Base-by-base conservation (phyloP, 73 alveolate species). In the Diophrys sp. region DNA sequence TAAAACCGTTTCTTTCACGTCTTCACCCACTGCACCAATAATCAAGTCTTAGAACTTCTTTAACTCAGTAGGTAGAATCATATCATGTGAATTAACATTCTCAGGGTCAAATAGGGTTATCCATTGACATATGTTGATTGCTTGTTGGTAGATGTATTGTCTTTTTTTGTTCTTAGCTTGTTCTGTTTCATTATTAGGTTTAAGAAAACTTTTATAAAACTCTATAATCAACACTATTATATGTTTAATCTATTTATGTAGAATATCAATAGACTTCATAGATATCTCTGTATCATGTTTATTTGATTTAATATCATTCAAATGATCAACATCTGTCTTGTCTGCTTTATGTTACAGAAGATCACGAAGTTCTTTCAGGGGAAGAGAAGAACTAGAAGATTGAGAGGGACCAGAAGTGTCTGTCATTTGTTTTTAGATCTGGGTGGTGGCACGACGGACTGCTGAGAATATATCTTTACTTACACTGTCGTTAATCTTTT, bases 41-140 rank as follows among this genome's bases (percentile, higher is more conserved):
- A 77, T 78, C 11, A 24, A 67, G n/a, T 66, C 85, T 11, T 77
- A 70, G 72, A 77, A 77, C 0, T 27, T 28, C 73, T 71, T 78
- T 2, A 85, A 68, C 23, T 78, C 88, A 18, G 34, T 53, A 2
- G 93, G 89, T 34, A 85, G 31, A 0, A 62, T 31, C 56, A 85
- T 33, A 79, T 85, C 88, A 23, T 73, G 73, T 26, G 76, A 54
- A 56, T 71, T 85, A 1, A 85, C 33, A 31, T 67, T 73, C 44
- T 85, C 86, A 1, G 93, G 93, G 34, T 85, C 73, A 53, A 85
- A 85, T 31, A 57, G 29, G 32, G 70, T 14, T 1, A 85, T 67
- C 93, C 93, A 85, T 33, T 73, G n/a, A 34, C 85, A 57, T 2
- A 85, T 54, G 29, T 28, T 23, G 18, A 79, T 55, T 23, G 86